Percentiles rank a stretch among this genome's conserved stretches.
These are phyloP conservation scores for Haberlea rhodopensis DNA, from an alignment of 257 asterid genomes.

Conservation along the genomic window DNA sequence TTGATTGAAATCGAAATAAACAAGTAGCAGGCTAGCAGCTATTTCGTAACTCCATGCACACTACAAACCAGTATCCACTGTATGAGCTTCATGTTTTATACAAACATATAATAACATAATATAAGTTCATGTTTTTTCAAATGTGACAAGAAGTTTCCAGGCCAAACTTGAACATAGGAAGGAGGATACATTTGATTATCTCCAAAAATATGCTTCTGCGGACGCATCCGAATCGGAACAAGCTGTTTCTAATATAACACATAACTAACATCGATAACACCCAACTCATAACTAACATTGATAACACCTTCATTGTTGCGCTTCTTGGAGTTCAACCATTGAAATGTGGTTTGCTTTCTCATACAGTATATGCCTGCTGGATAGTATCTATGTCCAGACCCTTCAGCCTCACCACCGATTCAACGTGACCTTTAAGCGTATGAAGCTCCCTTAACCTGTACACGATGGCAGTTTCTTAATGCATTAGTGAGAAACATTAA, in stretches of 20 bases:
- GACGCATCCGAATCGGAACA: conserved; percentile 4
- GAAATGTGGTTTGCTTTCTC: conserved; percentile 28
- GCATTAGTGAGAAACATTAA: neutral
- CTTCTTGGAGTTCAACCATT: conserved; percentile 25
- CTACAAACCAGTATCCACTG: neutral
- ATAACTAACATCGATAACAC: too few species aligned
- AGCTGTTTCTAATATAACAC: neutral
- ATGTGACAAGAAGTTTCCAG: conserved; percentile 18
- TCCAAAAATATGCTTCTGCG: conserved; percentile 18
- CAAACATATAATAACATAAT: conserved; percentile 6
- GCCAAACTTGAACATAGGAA: neutral
- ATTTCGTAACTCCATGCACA: conserved; percentile 26
- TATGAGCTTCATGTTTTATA: conserved; percentile 20
- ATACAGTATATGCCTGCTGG: conserved; percentile 90
- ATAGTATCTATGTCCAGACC: conserved; percentile 94
- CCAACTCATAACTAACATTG: conserved; percentile 18
- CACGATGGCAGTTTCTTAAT: neutral
- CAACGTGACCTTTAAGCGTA: conserved; percentile 89
- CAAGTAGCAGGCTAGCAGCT: neutral
- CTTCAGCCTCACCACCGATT: conserved; percentile 89
- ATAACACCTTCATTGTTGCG: conserved; percentile 24
- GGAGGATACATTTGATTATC: neutral
- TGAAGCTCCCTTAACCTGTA: conserved; percentile 81
- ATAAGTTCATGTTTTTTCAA: neutral
- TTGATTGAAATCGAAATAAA: neutral